phyloP scores from a whole-genome alignment of 1,284 basidiomycete genomes.

The Cryptococcus jaspeensis region DNA sequence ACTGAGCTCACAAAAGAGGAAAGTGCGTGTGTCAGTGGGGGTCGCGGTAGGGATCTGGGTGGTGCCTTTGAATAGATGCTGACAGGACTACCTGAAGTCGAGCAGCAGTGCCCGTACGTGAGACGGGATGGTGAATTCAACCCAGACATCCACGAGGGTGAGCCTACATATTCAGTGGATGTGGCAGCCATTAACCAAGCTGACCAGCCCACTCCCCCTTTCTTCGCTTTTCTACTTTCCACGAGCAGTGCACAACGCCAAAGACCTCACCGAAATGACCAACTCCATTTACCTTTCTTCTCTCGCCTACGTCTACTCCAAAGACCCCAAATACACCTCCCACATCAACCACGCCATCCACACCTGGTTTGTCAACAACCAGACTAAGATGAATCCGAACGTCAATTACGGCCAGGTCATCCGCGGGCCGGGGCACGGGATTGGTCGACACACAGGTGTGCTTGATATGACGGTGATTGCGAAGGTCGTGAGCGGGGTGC shows the following conservation, averaged over 20 bases:
- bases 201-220: background rate
- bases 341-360: slow-evolving; percentile 19
- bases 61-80: too few species aligned
- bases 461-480: slow-evolving; percentile 28
- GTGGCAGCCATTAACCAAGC: too few species aligned
- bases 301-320: slow-evolving; percentile 60
- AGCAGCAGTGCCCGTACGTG: slow-evolving; percentile 62
- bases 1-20: slow-evolving; percentile 20
- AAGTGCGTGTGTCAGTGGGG: too few species aligned
- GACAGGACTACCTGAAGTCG: slow-evolving; percentile 36
- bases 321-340: slow-evolving; percentile 34
- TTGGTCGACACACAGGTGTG: slow-evolving; percentile 26
- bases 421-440: slow-evolving; percentile 56
- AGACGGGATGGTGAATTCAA: slow-evolving; percentile 63
- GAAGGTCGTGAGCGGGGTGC: slow-evolving; percentile 27
- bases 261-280: slow-evolving; percentile 53
- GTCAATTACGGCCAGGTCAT: slow-evolving; percentile 65
- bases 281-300: slow-evolving; percentile 43
- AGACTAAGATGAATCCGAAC: slow-evolving; percentile 66
- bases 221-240: background rate
- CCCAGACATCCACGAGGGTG: slow-evolving; percentile 58
- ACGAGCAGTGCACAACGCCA: slow-evolving; percentile 59
- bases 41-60: too few species aligned
- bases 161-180: too few species aligned
- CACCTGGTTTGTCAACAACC: slow-evolving; percentile 57